phyloP scores from a whole-genome alignment of 257 asterid genomes.

The Fraxinus excelsior region DNA sequence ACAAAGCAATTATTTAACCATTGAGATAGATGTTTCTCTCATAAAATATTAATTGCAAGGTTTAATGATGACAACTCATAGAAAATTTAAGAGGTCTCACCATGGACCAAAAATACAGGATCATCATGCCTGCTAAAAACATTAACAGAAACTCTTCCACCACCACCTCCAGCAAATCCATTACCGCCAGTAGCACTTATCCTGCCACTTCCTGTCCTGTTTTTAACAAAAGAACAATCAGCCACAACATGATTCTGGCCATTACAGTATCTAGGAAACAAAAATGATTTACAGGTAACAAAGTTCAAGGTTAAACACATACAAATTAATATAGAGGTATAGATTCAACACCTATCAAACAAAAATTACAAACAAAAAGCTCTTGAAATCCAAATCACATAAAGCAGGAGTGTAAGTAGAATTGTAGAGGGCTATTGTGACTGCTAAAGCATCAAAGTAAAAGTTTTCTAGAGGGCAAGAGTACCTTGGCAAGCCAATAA shows the following conservation, averaged over 20 bases:
- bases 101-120: constrained; percentile 63
- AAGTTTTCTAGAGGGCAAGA: not conserved
- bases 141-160: constrained; percentile 82
- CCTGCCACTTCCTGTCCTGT: constrained; percentile 85
- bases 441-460: not conserved
- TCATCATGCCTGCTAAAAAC: constrained; percentile 78
- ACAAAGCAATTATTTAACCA: not conserved
- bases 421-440: not conserved
- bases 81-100: constrained; percentile 45
- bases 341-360: not conserved
- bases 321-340: not conserved
- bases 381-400: not conserved
- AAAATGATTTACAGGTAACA: constrained; percentile 9
- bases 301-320: not conserved
- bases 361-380: not conserved
- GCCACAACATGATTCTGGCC: constrained; percentile 26
- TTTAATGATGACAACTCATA: constrained; percentile 22
- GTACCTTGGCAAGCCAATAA: not conserved
- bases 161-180: constrained; percentile 97
- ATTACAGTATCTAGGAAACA: constrained; percentile 7
- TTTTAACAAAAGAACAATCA: constrained; percentile 31
- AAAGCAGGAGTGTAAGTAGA: not conserved
- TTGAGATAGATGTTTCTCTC: not conserved
- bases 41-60: constrained; percentile 1
- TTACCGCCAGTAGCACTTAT: constrained; percentile 85